Evolutionary conservation across 2,329 filamentous ascomycete genomes (phyloP).

Genomic region (Nakataea oryzae): DNA sequence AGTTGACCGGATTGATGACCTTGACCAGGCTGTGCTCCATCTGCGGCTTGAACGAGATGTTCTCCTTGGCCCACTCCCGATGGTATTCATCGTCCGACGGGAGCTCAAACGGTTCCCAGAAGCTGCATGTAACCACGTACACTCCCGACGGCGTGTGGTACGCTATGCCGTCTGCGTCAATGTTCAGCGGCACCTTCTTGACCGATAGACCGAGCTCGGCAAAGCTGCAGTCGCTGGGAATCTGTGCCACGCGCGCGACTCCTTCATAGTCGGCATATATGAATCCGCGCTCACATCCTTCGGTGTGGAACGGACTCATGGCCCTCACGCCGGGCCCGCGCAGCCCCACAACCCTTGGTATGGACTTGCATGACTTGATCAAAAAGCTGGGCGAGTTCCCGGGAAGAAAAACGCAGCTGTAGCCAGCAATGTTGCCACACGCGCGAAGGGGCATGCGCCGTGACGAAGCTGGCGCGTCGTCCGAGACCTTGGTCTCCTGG

Average conservation of each 20-base stretch:
- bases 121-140: conserved; percentile 67
- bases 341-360: conserved; percentile 65
- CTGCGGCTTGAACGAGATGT: conserved; percentile 51
- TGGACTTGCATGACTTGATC: conserved; percentile 68
- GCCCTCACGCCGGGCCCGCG: conserved; percentile 58
- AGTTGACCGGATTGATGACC: conserved; percentile 66
- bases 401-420: conserved; percentile 72
- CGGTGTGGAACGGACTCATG: conserved; percentile 67
- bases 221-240: conserved; percentile 58
- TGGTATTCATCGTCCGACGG: conserved; percentile 81
- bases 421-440: conserved; percentile 60
- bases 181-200: conserved; percentile 57
- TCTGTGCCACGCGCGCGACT: conserved; percentile 61
- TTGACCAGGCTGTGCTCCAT: conserved; percentile 65
- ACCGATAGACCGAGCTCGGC: conserved; percentile 68
- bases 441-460: conserved; percentile 38
- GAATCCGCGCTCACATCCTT: conserved; percentile 70
- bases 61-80: conserved; percentile 68
- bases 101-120: conserved; percentile 62
- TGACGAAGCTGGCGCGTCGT: conserved; percentile 32
- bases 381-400: conserved; percentile 74
- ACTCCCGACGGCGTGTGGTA: conserved; percentile 67
- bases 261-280: conserved; percentile 68
- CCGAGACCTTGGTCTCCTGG: conserved; percentile 30
- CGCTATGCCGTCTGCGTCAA: conserved; percentile 62